Base-by-base conservation (phyloP, 2,329 filamentous ascomycete species). In the Fusarium oxysporum region DNA sequence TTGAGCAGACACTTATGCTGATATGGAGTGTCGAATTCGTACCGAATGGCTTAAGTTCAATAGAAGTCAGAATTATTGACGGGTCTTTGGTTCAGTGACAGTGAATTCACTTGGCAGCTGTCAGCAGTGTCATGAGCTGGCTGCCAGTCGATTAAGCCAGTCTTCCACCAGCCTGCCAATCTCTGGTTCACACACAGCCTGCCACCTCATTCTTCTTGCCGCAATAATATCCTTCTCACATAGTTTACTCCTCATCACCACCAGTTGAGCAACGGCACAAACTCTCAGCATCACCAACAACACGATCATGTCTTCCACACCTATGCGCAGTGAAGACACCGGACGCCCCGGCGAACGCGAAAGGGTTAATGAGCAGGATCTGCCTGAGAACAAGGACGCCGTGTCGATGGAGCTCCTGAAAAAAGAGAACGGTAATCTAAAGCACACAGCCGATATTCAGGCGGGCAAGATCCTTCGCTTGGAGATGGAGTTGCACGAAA, bases 171-270 rank as follows among this genome's bases (percentile, higher is more conserved):
- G 32, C 33, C 8, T 6, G 17, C 23, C 12, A 38, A 38, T 21
- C 32, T 25, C 19, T 16, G 9, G n/a, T 25, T 37, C 12, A 16
- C 8, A 16, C 32, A 53, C 2, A 21, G 21, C n/a, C 2, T 32
- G 10, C 5, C 5, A 3, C 10, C 3, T n/a, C 5, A 7, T 19
- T 23, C 17, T 32, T 17, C 14, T 23, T 9, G 12, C 28, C 3
- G 16, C 45, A 17, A 9, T 10, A 48, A 32, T 8, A 13, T 12
- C 6, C 48, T 25, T 25, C n/a, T 21, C 12, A 28, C 5, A 4
- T 37, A 6, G 4, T 25, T 14, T 1, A 2, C 9, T 6, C 3
- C n/a, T 13, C 1, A 6, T 6, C 8, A 3, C 23, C 32, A 9
- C 8, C 16, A 5, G 25, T 13, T 13, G 48, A 25, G n/a, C 9